Evolutionary conservation across 345 rosid species (phyloP).

Genomic region (Eucalyptus tenuipes): DNA sequence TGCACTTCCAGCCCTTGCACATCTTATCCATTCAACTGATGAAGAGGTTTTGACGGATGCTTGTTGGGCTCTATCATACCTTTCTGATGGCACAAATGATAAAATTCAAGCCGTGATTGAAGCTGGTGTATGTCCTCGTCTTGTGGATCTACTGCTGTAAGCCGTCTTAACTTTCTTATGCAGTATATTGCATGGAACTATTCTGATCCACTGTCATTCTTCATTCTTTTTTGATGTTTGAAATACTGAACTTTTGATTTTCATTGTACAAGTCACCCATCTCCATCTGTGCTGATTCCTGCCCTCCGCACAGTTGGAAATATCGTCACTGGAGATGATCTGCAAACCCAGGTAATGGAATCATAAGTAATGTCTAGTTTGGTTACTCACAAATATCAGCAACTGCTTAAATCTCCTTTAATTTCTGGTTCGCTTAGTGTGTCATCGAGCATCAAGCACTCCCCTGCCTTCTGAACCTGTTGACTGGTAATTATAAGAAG

Average conservation of each 20-base stretch:
- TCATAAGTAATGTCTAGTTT: neutral
- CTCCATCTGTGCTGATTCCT: constrained; percentile 36
- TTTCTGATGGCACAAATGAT: constrained; percentile 40
- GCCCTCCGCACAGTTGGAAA: constrained; percentile 44
- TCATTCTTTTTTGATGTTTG: neutral
- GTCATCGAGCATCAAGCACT: constrained; percentile 23
- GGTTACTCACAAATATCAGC: neutral
- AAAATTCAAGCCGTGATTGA: constrained; percentile 43
- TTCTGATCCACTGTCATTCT: neutral
- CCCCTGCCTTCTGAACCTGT: constrained; percentile 24
- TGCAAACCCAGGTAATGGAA: constrained; percentile 18
- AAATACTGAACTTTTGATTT: neutral
- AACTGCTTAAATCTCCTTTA: neutral
- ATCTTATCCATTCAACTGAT: constrained; percentile 29
- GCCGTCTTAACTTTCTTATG: neutral
- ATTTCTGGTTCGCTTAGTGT: constrained; percentile 1
- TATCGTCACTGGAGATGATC: constrained; percentile 37
- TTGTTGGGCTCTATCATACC: constrained; percentile 40
- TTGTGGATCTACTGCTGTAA: constrained; percentile 29
- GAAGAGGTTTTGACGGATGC: constrained; percentile 47
- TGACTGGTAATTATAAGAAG: constrained; percentile 28
- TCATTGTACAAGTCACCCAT: constrained; percentile 11
- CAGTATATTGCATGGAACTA: neutral
- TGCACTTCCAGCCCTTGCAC: constrained; percentile 40
- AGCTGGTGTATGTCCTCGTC: constrained; percentile 31